Evolutionary conservation across 441 rosid species (phyloP).

Genomic region (Brassica balearica): DNA sequence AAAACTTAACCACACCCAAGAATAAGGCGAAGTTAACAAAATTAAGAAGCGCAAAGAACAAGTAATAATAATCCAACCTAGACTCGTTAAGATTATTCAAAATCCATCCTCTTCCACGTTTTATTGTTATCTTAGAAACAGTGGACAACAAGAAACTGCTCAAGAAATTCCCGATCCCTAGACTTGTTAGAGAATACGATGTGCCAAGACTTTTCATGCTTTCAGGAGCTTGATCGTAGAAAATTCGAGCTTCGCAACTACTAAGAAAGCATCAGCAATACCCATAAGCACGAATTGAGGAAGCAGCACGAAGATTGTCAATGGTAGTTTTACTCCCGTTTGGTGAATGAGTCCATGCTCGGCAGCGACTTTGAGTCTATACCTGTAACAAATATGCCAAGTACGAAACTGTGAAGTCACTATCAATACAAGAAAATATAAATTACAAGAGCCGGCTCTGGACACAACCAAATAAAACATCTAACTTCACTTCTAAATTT

Average conservation of each 20-base stretch:
- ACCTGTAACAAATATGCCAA: conserved; percentile 33
- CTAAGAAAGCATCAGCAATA: conserved; percentile 72
- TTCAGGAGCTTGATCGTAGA: conserved; percentile 87
- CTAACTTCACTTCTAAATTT: neutral
- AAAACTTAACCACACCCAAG: conserved; percentile 63
- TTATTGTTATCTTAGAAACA: conserved; percentile 61
- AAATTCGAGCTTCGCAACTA: conserved; percentile 79
- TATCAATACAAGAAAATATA: neutral
- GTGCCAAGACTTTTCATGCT: conserved; percentile 91
- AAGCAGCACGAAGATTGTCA: conserved; percentile 70
- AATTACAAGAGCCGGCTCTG: no score
- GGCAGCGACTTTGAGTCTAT: conserved; percentile 60
- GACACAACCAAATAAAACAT: no score
- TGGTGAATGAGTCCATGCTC: conserved; percentile 47
- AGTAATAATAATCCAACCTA: conserved; percentile 81
- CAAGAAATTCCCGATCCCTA: conserved; percentile 76
- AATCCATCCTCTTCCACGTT: conserved; percentile 71
- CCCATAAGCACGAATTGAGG: conserved; percentile 81
- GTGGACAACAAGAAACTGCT: conserved; percentile 76
- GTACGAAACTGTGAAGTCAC: neutral
- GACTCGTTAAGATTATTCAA: conserved; percentile 82
- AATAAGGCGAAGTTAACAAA: conserved; percentile 70
- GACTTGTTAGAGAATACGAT: conserved; percentile 73
- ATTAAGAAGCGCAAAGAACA: conserved; percentile 72
- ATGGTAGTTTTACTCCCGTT: conserved; percentile 61